Percentiles rank a stretch among this genome's conserved stretches.
Conservation (phyloP, 2,329 filamentous ascomycete species). For the Penicillium sp. region DNA sequence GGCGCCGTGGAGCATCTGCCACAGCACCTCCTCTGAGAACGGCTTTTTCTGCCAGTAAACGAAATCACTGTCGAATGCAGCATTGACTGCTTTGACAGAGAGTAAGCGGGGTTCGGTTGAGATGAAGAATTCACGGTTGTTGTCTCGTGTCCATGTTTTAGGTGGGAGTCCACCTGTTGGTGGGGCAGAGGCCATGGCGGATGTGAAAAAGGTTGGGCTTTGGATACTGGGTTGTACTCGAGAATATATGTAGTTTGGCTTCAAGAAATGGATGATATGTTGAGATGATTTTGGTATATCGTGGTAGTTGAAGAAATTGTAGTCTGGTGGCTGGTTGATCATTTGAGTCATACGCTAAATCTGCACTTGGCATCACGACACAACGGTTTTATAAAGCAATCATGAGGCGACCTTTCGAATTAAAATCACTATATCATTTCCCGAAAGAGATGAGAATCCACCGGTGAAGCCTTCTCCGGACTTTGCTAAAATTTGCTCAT, state of each 20-base stretch:
- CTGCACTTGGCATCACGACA: not conserved
- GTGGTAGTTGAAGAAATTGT: not conserved
- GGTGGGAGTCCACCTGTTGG: constrained; percentile 11
- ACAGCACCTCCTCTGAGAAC: constrained; percentile 17
- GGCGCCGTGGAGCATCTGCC: constrained; percentile 20
- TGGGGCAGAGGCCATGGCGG: constrained; percentile 16
- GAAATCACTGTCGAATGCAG: constrained; percentile 16
- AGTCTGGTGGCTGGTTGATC: not conserved
- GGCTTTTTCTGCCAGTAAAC: constrained; percentile 17
- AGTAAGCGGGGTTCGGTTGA: constrained; percentile 19
- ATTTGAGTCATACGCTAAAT: not conserved
- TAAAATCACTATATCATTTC: not conserved
- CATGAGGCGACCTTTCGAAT: not conserved
- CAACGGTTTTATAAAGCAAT: not conserved
- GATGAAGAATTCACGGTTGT: constrained; percentile 16
- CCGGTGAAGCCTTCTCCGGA: not conserved
- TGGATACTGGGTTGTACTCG: not conserved
- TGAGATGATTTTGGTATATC: not conserved
- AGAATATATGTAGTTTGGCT: not conserved
- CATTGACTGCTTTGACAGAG: constrained; percentile 19
- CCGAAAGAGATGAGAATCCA: not conserved
- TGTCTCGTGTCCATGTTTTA: constrained; percentile 17
- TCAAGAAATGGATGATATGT: not conserved
- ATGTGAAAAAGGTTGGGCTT: not conserved
- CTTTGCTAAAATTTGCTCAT: constrained; percentile 10